phyloP scores from a whole-genome alignment of 208 protist genomes.

The Leishmania guyanensis region DNA sequence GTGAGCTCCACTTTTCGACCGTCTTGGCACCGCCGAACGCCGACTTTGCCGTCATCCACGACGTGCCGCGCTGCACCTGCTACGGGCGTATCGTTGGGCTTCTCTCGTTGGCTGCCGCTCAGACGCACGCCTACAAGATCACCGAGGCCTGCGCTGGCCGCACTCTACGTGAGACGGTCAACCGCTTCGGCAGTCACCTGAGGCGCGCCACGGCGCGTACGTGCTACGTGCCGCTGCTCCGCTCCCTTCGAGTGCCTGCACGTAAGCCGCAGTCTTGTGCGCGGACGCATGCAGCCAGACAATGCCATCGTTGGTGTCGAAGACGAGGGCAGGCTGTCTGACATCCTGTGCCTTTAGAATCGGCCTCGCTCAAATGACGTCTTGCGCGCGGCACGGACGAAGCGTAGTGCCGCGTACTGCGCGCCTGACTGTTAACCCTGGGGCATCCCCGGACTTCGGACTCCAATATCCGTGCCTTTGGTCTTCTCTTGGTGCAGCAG shows the following conservation, averaged over 20 bases:
- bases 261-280: constrained; percentile 31
- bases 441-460: constrained; percentile 28
- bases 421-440: constrained; percentile 41
- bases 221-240: constrained; percentile 44
- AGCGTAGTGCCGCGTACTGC: constrained; percentile 28
- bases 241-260: constrained; percentile 56
- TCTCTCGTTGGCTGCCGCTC: constrained; percentile 22
- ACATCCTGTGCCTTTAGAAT: constrained; percentile 35
- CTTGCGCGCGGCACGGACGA: constrained; percentile 3
- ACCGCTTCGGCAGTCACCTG: constrained; percentile 40
- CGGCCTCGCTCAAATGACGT: constrained; percentile 21
- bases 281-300: constrained; percentile 42
- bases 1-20: not conserved
- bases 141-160: constrained; percentile 44
- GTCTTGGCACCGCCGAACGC: constrained; percentile 2
- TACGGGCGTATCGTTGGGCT: constrained; percentile 55
- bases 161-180: constrained; percentile 32
- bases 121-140: constrained; percentile 37
- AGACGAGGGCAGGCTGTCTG: constrained; percentile 46
- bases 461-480: constrained; percentile 53
- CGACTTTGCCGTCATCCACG: constrained; percentile 15
- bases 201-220: constrained; percentile 28
- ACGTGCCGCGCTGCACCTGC: constrained; percentile 30
- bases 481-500: constrained; percentile 50
- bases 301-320: constrained; percentile 45